Evolutionary conservation across 257 asterid genomes (phyloP).

Genomic region (Solanum ossicruentum): DNA sequence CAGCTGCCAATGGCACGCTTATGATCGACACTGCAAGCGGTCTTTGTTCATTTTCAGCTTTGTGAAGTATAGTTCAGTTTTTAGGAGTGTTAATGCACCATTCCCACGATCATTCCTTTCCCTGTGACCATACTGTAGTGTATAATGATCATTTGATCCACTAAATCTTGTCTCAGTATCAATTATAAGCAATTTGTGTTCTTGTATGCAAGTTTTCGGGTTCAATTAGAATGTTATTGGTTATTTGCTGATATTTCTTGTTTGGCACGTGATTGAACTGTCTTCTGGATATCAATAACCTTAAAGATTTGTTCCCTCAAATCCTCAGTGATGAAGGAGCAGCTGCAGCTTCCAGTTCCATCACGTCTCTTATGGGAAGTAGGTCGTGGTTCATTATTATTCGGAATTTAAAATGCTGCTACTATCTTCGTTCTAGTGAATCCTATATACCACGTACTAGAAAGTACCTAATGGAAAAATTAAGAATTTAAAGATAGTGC

Average conservation of each 20-base stretch:
- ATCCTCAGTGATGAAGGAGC: not conserved
- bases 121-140: not conserved
- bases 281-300: not conserved
- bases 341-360: not conserved
- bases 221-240: not conserved
- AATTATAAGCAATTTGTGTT: not conserved
- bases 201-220: not conserved
- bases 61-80: not conserved
- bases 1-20: slow-evolving; percentile 33
- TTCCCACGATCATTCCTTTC: not conserved
- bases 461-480: not conserved
- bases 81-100: not conserved
- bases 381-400: not conserved
- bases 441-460: not conserved
- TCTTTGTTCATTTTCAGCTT: slow-evolving; percentile 14
- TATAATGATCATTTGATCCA: not conserved
- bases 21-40: slow-evolving; percentile 14
- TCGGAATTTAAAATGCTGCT: not conserved
- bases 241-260: not conserved
- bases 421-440: not conserved
- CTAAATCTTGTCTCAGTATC: not conserved
- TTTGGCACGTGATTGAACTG: not conserved
- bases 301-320: not conserved
- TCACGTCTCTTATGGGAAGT: not conserved
- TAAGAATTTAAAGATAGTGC: not conserved